A percentile compares a stretch with the other conserved stretches of the same genome.
Conservation (phyloP, 2,329 filamentous ascomycete species). For the Diaporthe caulivora region DNA sequence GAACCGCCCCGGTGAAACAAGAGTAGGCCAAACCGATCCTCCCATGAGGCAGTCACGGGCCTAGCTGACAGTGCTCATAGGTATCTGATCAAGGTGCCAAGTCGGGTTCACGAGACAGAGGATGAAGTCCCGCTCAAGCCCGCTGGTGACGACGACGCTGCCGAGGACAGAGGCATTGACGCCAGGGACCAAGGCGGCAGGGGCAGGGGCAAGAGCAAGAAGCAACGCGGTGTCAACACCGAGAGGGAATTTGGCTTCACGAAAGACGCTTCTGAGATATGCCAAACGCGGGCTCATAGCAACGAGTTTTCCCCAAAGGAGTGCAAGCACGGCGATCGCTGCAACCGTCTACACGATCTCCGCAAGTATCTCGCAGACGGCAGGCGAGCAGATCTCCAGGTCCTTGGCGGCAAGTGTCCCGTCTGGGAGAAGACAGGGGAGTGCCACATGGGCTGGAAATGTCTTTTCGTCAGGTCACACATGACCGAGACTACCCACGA, state of each 20-base stretch:
- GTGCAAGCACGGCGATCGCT: slow-evolving; percentile 84
- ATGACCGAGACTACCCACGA: slow-evolving; percentile 82
- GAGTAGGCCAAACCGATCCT: slow-evolving; percentile 65
- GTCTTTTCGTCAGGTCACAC: slow-evolving; percentile 89
- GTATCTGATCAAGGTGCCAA: slow-evolving; percentile 55
- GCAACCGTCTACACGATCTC: slow-evolving; percentile 85
- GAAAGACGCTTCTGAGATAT: slow-evolving; percentile 81
- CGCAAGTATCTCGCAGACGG: slow-evolving; percentile 87
- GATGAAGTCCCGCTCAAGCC: slow-evolving; percentile 38
- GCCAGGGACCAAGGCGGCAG: slow-evolving; percentile 41
- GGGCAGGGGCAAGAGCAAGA: slow-evolving; percentile 54
- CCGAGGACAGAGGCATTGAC: slow-evolving; percentile 56
- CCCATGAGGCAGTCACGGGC: not conserved
- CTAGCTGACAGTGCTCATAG: slow-evolving; percentile 46
- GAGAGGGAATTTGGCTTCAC: slow-evolving; percentile 85
- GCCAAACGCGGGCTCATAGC: slow-evolving; percentile 76
- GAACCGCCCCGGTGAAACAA: slow-evolving; percentile 74
- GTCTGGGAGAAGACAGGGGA: slow-evolving; percentile 81
- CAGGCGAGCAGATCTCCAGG: slow-evolving; percentile 82
- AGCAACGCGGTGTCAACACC: slow-evolving; percentile 83
- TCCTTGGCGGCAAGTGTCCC: slow-evolving; percentile 83
- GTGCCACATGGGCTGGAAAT: slow-evolving; percentile 93
- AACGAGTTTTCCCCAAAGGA: slow-evolving; percentile 85
- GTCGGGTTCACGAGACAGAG: slow-evolving; percentile 42
- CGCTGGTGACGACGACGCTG: slow-evolving; percentile 59